phyloP scores from a whole-genome alignment of 2,329 filamentous ascomycete species.

The Neobulgaria alba region DNA sequence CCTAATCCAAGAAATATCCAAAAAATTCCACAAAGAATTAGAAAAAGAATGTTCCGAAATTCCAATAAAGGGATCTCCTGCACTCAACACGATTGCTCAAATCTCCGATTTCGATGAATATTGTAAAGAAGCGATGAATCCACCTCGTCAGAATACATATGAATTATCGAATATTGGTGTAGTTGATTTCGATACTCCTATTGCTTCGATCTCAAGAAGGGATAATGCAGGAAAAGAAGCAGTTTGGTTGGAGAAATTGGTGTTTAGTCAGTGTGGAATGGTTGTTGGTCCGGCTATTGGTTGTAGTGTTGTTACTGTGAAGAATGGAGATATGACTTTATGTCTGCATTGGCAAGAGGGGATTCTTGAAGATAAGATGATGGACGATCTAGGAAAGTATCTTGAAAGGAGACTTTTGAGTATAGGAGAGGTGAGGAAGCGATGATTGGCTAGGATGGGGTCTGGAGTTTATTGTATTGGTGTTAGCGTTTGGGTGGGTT shows the following conservation, averaged over 20 bases:
- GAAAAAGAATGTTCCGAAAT: conserved; percentile 6
- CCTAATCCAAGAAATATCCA: conserved; percentile 6
- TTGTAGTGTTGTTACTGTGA: conserved; percentile 10
- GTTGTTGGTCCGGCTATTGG: conserved; percentile 13
- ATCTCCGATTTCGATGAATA: conserved; percentile 5
- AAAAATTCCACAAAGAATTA: conserved; percentile 8
- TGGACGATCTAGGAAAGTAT: conserved; percentile 8
- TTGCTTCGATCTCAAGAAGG: too few relatives aligned
- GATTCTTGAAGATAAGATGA: conserved; percentile 10
- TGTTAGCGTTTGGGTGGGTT: too few relatives aligned
- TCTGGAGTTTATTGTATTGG: too few relatives aligned
- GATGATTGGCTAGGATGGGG: too few relatives aligned
- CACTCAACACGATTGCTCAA: background rate
- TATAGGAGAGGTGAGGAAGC: background rate
- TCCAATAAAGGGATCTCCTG: background rate
- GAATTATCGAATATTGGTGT: conserved; percentile 22
- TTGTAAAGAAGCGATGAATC: conserved; percentile 2
- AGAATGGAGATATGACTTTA: conserved; percentile 13
- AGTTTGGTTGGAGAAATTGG: conserved; percentile 11
- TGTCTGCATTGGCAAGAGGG: conserved; percentile 19
- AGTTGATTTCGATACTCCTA: conserved; percentile 4
- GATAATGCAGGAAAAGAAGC: background rate
- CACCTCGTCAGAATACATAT: conserved; percentile 11
- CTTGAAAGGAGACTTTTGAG: conserved; percentile 8
- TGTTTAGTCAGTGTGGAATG: conserved; percentile 19